Evolutionary conservation across 192 early-diverging fungal species (phyloP), one percentile per base, ranked within the genome.

Genomic region (Coemansia sp.): DNA sequence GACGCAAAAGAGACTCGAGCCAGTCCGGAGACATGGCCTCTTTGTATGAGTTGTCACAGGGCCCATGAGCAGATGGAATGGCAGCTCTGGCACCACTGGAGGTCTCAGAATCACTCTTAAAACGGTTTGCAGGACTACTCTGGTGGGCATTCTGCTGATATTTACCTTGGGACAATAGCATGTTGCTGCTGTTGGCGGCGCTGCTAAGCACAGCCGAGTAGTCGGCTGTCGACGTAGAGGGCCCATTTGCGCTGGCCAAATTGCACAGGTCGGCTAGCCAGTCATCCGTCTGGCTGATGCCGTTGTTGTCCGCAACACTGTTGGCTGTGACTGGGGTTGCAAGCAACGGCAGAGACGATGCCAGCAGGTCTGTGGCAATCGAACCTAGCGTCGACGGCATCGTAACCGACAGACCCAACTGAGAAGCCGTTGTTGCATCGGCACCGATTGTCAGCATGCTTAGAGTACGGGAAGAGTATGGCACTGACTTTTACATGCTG

Each of bases 401-500:
- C 6, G 19, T 25, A 11, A 25, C 11, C 11, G 19, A 25, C 50
- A 25, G 17, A 25, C 27, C 8, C 11, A 28, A 55, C 22, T 15
- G 22, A 37, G 54, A 15, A 31, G 31, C 54, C 5, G 31, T n/a
- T n/a, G n/a, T n/a, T n/a, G n/a, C 15, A 34, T 31, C 54, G 6
- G 41, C n/a, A n/a, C 41, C 11, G 19, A 44, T 44, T 4, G 41
- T n/a, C 2, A 33, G 20, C 54, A 27, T 58, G 31, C 38, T 58
- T 11, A 44, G 41, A 14, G 41, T 44, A 6, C 41, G 89, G 68
- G 87, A 91, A 59, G 94, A 96, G 86, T 96, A 97, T 83, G 71
- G 88, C 63, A 97, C 95, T 15, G 97, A 99, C 81, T 99, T 99
- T 74, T 99, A 91, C 84, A 94, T 98, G 75, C 77, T 99, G 44